phyloP scores from a whole-genome alignment of 23 red algal species.

The Gracilaria caudata region DNA sequence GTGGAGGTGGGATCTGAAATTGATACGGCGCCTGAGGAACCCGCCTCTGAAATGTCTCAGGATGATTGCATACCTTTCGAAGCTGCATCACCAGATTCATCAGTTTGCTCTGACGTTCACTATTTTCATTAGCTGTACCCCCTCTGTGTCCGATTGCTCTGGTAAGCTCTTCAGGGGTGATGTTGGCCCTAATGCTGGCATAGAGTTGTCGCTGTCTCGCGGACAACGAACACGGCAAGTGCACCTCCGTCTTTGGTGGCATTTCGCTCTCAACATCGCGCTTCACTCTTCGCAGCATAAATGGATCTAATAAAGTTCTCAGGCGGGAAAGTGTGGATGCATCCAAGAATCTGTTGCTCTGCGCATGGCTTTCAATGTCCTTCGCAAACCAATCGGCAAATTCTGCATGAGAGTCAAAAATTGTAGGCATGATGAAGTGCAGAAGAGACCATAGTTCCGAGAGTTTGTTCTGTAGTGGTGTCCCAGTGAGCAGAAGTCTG shows the following conservation, averaged over 20 bases:
- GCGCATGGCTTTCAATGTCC: constrained; percentile 88
- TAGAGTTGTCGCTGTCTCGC: constrained; percentile 89
- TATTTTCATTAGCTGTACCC: constrained; percentile 43
- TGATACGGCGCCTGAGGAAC: constrained; percentile 76
- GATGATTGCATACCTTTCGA: constrained; percentile 99
- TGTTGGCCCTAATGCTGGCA: constrained; percentile 81
- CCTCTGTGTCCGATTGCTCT: constrained; percentile 70
- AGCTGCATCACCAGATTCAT: constrained; percentile 99
- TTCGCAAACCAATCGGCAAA: constrained; percentile 99
- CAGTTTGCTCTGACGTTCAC: constrained; percentile 79
- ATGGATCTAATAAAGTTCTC: constrained; percentile 90
- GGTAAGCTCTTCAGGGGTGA: constrained; percentile 76
- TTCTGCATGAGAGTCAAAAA: constrained; percentile 96
- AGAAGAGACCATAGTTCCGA: constrained; percentile 98
- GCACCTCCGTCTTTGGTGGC: constrained; percentile 95
- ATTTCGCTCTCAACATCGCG: constrained; percentile 96
- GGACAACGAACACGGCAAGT: constrained; percentile 76
- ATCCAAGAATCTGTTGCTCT: constrained; percentile 78
- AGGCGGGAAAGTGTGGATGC: constrained; percentile 72
- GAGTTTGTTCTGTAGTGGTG: constrained; percentile 98
- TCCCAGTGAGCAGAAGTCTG: constrained; percentile 94
- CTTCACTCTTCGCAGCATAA: constrained; percentile 96
- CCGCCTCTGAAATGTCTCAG: constrained; percentile 92
- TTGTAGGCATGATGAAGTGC: constrained; percentile 96
- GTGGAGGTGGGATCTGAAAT: constrained; percentile 75